Evolutionary conservation across 2,329 filamentous ascomycete species (phyloP).

Genomic region (Microascus cirrosus): DNA sequence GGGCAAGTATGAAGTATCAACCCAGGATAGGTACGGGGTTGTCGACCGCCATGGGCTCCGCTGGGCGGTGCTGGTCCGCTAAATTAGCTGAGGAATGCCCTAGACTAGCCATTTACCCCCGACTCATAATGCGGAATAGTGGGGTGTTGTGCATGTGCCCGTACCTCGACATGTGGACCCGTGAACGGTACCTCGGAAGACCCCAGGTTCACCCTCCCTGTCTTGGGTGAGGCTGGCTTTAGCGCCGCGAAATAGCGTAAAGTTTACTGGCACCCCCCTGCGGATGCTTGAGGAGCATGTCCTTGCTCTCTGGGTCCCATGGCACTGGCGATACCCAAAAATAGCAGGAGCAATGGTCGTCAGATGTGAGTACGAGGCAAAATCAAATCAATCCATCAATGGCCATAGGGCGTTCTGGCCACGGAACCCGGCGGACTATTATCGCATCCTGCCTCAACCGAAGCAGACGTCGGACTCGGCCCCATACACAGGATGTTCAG

Average conservation of each 20-base stretch:
- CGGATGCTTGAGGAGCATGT: too few species aligned
- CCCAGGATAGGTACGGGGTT: background rate
- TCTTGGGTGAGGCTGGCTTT: background rate
- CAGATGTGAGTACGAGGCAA: too few species aligned
- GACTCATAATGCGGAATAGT: background rate
- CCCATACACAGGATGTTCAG: background rate
- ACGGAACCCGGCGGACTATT: too few species aligned
- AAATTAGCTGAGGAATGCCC: background rate
- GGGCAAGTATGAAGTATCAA: too few species aligned
- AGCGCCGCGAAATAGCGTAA: background rate
- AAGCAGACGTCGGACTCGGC: too few species aligned
- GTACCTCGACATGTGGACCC: background rate
- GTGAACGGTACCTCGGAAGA: background rate
- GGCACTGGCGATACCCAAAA: too few species aligned
- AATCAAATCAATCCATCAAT: too few species aligned
- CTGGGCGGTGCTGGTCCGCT: background rate
- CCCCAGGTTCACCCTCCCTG: background rate
- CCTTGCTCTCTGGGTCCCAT: too few species aligned
- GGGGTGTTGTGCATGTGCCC: background rate
- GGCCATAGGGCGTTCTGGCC: too few species aligned
- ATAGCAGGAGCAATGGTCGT: too few species aligned
- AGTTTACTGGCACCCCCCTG: background rate
- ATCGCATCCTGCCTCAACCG: too few species aligned
- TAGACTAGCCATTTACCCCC: background rate
- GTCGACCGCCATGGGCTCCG: background rate